A percentile compares a stretch with the other conserved stretches of the same genome.
Evolutionary conservation across 495 filamentous ascomycete genomes (phyloP).

Genomic region (Bacidia rubella): DNA sequence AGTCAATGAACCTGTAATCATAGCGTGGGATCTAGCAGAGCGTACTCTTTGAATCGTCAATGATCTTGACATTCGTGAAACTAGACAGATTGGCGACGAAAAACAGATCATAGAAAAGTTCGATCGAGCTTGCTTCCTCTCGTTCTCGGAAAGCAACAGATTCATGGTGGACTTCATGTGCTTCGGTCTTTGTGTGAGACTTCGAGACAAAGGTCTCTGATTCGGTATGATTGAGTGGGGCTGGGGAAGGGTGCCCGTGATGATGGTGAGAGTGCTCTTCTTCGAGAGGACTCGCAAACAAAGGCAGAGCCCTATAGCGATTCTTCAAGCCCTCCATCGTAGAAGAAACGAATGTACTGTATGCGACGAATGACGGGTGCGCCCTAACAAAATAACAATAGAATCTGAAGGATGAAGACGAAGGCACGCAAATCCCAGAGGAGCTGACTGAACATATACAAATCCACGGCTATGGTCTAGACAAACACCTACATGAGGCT

Average conservation of each 20-base stretch:
- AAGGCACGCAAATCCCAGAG: no score
- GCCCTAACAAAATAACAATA: no score
- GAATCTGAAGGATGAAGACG: no score
- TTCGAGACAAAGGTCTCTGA: not conserved
- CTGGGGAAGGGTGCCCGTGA: not conserved
- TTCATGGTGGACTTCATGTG: not conserved
- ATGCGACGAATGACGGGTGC: no score
- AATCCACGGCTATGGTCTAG: not conserved
- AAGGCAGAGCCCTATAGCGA: conserved; percentile 4
- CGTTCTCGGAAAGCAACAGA: conserved; percentile 1
- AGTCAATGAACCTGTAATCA: not conserved
- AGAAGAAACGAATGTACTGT: no score
- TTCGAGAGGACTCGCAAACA: conserved; percentile 4
- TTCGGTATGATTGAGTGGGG: not conserved
- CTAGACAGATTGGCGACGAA: conserved; percentile 57
- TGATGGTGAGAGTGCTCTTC: not conserved
- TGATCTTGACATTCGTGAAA: conserved; percentile 43
- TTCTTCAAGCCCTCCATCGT: conserved; percentile 1
- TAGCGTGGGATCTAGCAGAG: not conserved
- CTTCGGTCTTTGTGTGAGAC: not conserved
- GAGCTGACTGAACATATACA: no score
- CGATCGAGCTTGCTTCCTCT: conserved; percentile 39
- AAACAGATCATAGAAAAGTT: conserved; percentile 60
- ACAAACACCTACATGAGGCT: not conserved
- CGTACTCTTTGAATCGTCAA: conserved; percentile 33